A percentile compares a stretch with the other conserved stretches of the same genome.
These are phyloP conservation scores for Colletotrichum zoysiae DNA, from an alignment of 2,329 filamentous ascomycete genomes.

Conservation along the genomic window DNA sequence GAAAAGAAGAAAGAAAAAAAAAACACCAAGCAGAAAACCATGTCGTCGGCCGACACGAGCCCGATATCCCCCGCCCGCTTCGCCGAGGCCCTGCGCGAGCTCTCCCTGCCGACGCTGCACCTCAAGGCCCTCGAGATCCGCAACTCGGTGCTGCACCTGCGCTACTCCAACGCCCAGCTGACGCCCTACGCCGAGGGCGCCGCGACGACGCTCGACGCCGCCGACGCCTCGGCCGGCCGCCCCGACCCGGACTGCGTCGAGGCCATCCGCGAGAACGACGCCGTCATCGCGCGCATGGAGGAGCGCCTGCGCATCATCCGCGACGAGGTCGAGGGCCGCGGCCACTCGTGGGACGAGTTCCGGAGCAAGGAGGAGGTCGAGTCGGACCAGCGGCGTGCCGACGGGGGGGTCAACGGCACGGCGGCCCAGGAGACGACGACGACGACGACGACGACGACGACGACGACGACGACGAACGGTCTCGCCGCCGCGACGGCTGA, in stretches of 20 bases:
- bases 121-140: constrained; percentile 81
- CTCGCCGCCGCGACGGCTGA: constrained; percentile 28
- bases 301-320: constrained; percentile 74
- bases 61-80: constrained; percentile 75
- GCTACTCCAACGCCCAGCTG: constrained; percentile 80
- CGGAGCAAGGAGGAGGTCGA: constrained; percentile 59
- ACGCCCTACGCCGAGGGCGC: constrained; percentile 72
- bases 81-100: constrained; percentile 74
- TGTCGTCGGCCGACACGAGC: constrained; percentile 74
- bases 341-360: constrained; percentile 69
- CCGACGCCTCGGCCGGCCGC: constrained; percentile 41
- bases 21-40: constrained; percentile 47
- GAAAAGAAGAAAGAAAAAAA: not conserved
- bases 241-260: constrained; percentile 79
- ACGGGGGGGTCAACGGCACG: constrained; percentile 7
- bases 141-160: constrained; percentile 80
- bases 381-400: constrained; percentile 43
- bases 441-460: constrained; percentile 39
- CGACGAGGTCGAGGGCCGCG: constrained; percentile 72
- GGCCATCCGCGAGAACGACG: constrained; percentile 78
- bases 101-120: constrained; percentile 75
- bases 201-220: constrained; percentile 47
- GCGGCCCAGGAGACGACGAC: constrained; percentile 23
- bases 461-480: constrained; percentile 38
- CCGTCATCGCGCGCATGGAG: constrained; percentile 76